Conservation (phyloP, 2,329 filamentous ascomycete species). For the Venturia nashicola region DNA sequence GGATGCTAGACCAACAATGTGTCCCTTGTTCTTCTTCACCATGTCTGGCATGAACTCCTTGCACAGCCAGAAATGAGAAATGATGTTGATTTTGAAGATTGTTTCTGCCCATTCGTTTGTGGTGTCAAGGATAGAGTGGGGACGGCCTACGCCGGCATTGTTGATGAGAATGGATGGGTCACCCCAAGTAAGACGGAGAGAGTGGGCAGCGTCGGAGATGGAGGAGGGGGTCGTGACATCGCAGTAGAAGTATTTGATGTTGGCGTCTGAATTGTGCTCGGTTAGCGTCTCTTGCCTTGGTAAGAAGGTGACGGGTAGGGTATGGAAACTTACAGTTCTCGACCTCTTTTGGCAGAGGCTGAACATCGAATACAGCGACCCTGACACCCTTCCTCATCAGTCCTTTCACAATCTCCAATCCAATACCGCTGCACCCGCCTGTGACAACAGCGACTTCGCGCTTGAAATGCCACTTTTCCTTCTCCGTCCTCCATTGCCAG, state of each 20-base stretch:
- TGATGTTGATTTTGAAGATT: conserved; percentile 40
- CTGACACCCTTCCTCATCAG: conserved; percentile 24
- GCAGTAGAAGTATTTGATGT: conserved; percentile 29
- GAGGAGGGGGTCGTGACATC: conserved; percentile 37
- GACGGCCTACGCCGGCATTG: conserved; percentile 37
- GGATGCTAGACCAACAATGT: conserved; percentile 44
- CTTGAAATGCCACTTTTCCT: conserved; percentile 24
- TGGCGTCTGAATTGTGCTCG: conserved; percentile 2
- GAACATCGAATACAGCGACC: conserved; percentile 29
- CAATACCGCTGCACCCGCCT: conserved; percentile 26
- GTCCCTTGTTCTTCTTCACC: conserved; percentile 39
- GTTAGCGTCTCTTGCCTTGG: neutral
- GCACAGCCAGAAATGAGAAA: conserved; percentile 38
- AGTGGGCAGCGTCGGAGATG: conserved; percentile 28
- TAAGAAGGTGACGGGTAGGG: neutral
- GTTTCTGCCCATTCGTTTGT: conserved; percentile 31
- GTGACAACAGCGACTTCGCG: conserved; percentile 25
- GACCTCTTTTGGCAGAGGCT: conserved; percentile 21
- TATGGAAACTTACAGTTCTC: conserved; percentile 12
- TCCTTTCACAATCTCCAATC: conserved; percentile 22
- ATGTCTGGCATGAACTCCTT: conserved; percentile 41
- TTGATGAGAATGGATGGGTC: conserved; percentile 37
- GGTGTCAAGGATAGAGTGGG: conserved; percentile 34
- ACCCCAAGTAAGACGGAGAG: conserved; percentile 28
- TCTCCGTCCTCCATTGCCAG: conserved; percentile 22